Base-by-base conservation (phyloP, 192 early-diverging fungal genomes). In the Backusella liffmaniae region DNA sequence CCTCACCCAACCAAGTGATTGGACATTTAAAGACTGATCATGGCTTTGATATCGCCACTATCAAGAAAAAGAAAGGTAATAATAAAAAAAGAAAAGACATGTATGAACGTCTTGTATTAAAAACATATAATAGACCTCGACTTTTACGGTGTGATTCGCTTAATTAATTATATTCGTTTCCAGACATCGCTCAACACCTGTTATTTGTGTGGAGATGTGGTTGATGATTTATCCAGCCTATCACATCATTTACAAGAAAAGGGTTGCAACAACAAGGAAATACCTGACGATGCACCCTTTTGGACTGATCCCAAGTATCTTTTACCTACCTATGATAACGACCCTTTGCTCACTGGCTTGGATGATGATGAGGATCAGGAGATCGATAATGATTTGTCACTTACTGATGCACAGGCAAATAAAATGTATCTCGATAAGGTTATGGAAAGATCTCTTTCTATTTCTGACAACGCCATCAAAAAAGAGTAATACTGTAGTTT, bases 81-180 rank as follows among this genome's bases (percentile, higher is more conserved):
- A 15, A 32, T 1, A 56, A 32, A 29, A 15, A 26, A n/a, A 56
- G 5, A 59, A 0, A 15, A 29, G 36, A 70, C 67, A 32, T 32
- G 32, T 32, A 32, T 32, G 3, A 32, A 32, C 32, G 32, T 3
- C 16, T n/a, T 29, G 4, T 53, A 23, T 23, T 53, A 21, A 21
- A 53, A 69, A 29, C 8, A 37, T 9, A 21, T 0, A 30, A 18
- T 77, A 77, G 88, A 71, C 16, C 85, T 96, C 36, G 91, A 95
- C 77, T 95, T 98, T 73, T 96, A 98, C 87, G 84, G 86, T 72
- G 92, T 92, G 5, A 91, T 98, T 44, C 78, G 84, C 5, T 83
- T 97, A 72, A 92, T 98, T 86, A 98, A 98, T 81, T 93, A 89
- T 70, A 90, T 97, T 73, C 91, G 97, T 35, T 84, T 85, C 9